A percentile compares a stretch with the other conserved stretches of the same genome.
phyloP scores from a whole-genome alignment of 495 filamentous ascomycete species.

The Stereocaulon alpinum region DNA sequence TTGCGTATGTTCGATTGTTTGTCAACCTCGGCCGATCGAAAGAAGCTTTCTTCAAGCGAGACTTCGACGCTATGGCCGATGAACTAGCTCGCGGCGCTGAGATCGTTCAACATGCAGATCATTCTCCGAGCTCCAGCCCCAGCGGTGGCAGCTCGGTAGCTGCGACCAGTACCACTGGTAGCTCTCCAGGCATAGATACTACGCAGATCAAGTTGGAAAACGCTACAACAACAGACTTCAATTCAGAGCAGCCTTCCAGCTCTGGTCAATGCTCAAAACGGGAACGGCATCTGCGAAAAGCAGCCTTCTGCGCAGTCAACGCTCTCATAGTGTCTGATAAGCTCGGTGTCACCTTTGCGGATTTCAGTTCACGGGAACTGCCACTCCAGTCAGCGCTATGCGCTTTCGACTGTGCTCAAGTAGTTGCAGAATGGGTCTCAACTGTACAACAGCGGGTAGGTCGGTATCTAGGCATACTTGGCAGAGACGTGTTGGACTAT shows the following conservation, averaged over 20 bases:
- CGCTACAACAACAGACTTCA: neutral
- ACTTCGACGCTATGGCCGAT: constrained; percentile 87
- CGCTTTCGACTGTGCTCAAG: constrained; percentile 91
- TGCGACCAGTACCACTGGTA: neutral
- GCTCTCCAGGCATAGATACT: constrained; percentile 1
- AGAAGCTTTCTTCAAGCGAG: constrained; percentile 87
- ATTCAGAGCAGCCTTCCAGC: constrained; percentile 22
- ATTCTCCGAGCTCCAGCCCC: constrained; percentile 36
- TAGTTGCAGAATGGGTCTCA: constrained; percentile 91
- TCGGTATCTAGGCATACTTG: constrained; percentile 74
- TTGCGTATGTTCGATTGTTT: constrained; percentile 88
- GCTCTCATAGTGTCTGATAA: constrained; percentile 85
- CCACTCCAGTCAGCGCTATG: constrained; percentile 90
- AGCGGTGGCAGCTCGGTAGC: neutral
- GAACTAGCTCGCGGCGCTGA: constrained; percentile 75
- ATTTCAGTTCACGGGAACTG: constrained; percentile 79
- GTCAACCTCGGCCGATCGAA: constrained; percentile 87
- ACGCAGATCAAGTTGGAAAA: constrained; percentile 30
- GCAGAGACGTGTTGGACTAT: constrained; percentile 69
- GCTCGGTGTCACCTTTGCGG: constrained; percentile 75
- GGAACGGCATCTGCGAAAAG: constrained; percentile 84
- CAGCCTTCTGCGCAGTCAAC: constrained; percentile 89
- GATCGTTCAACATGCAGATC: constrained; percentile 63
- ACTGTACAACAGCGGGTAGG: constrained; percentile 94
- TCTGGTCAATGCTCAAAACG: constrained; percentile 48